Percentiles rank a stretch among this genome's conserved stretches.
Conservation (phyloP, 2,329 filamentous ascomycete species). For the Arthrobotrys megalospora region DNA sequence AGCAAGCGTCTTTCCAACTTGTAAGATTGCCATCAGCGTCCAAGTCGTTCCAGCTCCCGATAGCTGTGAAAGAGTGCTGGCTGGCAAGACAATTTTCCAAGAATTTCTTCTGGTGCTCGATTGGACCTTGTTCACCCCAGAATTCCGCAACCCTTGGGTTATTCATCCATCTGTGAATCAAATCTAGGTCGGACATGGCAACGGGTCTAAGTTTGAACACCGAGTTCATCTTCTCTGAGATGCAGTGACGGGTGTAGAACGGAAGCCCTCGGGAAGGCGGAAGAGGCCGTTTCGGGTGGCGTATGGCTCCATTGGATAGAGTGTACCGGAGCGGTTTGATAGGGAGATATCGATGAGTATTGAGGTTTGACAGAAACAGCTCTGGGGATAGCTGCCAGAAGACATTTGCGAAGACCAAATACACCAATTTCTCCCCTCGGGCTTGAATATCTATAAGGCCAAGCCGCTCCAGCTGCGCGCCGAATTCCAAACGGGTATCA, state of each 20-base stretch:
- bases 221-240: slow-evolving; percentile 77
- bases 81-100: slow-evolving; percentile 77
- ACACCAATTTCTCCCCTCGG: not conserved
- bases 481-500: not conserved
- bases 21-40: slow-evolving; percentile 48
- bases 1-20: slow-evolving; percentile 72
- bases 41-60: slow-evolving; percentile 84
- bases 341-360: slow-evolving; percentile 40
- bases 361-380: slow-evolving; percentile 78
- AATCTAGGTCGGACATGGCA: slow-evolving; percentile 72
- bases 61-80: slow-evolving; percentile 87
- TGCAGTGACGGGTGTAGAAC: slow-evolving; percentile 90
- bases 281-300: slow-evolving; percentile 89
- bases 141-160: slow-evolving; percentile 85
- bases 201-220: slow-evolving; percentile 83
- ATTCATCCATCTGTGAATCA: slow-evolving; percentile 90
- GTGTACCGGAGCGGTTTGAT: slow-evolving; percentile 86
- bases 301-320: slow-evolving; percentile 78
- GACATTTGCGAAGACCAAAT: slow-evolving; percentile 65
- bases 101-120: slow-evolving; percentile 76
- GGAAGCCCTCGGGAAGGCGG: slow-evolving; percentile 90
- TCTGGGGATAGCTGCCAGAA: slow-evolving; percentile 95
- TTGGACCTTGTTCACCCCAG: slow-evolving; percentile 80
- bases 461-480: slow-evolving; percentile 26
- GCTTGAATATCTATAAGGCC: slow-evolving; percentile 46